Percentiles rank a stretch among this genome's conserved stretches.
Evolutionary conservation across 129 eudicot genomes (phyloP).

Genomic region (Flaveria robusta): DNA sequence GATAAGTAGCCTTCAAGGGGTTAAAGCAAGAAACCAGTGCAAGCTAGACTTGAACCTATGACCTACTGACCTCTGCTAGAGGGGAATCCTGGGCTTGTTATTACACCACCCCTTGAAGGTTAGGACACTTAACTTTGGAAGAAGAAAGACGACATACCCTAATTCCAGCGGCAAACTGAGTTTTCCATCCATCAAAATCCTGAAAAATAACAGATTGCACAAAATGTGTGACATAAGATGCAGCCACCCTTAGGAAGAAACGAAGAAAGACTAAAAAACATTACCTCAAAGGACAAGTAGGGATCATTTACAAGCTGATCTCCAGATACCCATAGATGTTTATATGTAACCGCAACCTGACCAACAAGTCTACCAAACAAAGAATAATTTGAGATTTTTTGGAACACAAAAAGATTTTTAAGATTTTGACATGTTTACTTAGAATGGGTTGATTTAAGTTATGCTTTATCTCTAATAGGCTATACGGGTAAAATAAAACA

Average conservation of each 20-base stretch:
- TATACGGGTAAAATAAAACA: neutral
- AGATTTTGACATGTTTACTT: neutral
- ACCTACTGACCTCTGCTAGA: neutral
- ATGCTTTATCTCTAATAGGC: neutral
- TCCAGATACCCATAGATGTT: constrained; percentile 74
- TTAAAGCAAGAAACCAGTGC: neutral
- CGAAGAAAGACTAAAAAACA: neutral
- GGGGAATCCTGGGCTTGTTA: neutral
- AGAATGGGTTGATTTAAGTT: neutral
- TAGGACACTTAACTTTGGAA: neutral
- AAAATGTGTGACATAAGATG: neutral
- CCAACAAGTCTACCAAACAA: constrained; percentile 68
- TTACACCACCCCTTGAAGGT: neutral
- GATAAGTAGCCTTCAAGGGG: neutral
- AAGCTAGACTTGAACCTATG: neutral
- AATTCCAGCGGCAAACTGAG: constrained; percentile 83
- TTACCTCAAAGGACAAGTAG: constrained; percentile 61
- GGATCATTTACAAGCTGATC: constrained; percentile 51
- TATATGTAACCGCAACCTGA: constrained; percentile 73
- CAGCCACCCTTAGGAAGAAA: neutral
- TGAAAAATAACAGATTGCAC: constrained; percentile 36
- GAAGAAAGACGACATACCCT: constrained; percentile 47
- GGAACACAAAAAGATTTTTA: neutral
- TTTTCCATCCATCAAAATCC: constrained; percentile 74
- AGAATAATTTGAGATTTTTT: constrained; percentile 1